Evolutionary conservation across 2,329 filamentous ascomycete species (phyloP).

Genomic region (Penicillium sp.): DNA sequence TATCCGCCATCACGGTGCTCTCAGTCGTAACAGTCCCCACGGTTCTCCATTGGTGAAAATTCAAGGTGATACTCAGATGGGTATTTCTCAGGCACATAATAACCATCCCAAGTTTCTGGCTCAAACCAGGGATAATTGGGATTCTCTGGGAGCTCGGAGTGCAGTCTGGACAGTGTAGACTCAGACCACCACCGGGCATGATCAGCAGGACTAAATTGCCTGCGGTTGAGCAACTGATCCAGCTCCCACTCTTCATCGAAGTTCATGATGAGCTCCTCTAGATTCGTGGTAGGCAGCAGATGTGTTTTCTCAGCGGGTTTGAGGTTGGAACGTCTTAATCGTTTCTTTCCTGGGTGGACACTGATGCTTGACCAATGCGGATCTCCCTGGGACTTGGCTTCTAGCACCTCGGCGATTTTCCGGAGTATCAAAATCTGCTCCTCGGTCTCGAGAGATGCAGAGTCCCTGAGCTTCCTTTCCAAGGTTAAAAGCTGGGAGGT

Average conservation of each 20-base stretch:
- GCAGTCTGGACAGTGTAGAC: neutral
- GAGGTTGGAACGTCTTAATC: neutral
- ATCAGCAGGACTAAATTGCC: conserved; percentile 4
- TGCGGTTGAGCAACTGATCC: conserved; percentile 14
- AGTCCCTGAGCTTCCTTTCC: neutral
- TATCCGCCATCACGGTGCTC: neutral
- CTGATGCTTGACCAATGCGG: conserved; percentile 9
- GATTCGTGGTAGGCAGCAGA: conserved; percentile 1
- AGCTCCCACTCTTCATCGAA: conserved; percentile 26
- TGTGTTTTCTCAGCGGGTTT: neutral
- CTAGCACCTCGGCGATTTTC: conserved; percentile 4
- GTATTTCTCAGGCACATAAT: conserved; percentile 7
- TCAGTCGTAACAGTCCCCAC: conserved; percentile 2
- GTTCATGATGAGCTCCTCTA: conserved; percentile 12
- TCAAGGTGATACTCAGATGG: conserved; percentile 3
- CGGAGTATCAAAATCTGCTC: neutral
- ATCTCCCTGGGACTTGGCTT: conserved; percentile 12
- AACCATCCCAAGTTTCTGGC: conserved; percentile 11
- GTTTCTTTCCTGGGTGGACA: conserved; percentile 4
- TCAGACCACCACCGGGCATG: conserved; percentile 13
- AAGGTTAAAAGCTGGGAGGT: conserved; percentile 1
- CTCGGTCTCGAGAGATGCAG: neutral
- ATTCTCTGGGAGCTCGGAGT: conserved; percentile 7
- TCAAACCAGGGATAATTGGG: conserved; percentile 7
- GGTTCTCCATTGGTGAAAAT: neutral